Evolutionary conservation across 495 filamentous ascomycete genomes (phyloP).

Genomic region (Pseudoneurospora amorphoporcata): DNA sequence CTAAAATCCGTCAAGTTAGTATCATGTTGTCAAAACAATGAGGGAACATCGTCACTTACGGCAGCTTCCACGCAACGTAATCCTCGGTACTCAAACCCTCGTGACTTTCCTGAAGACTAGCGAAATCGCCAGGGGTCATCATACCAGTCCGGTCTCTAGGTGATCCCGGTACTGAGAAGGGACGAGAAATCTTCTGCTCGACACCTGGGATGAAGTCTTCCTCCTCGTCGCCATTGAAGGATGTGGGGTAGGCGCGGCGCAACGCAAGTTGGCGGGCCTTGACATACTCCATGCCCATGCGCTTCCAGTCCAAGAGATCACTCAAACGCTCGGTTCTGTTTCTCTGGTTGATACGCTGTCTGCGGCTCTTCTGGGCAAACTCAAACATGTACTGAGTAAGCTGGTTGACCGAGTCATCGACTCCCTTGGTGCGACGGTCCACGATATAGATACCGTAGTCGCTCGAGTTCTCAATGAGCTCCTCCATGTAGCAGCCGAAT

Average conservation of each 20-base stretch:
- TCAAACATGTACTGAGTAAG: constrained; percentile 89
- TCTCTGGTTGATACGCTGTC: constrained; percentile 95
- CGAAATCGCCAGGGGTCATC: constrained; percentile 99
- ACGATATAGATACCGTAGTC: constrained; percentile 99
- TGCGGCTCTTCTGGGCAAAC: constrained; percentile 84
- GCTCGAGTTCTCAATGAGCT: constrained; percentile 92
- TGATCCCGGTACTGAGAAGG: constrained; percentile 86
- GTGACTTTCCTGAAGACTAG: constrained; percentile 83
- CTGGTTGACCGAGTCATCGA: constrained; percentile 96
- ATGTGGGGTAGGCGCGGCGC: constrained; percentile 79
- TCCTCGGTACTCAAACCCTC: constrained; percentile 94
- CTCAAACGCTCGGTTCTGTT: constrained; percentile 95
- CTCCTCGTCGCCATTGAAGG: constrained; percentile 68
- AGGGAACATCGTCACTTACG: constrained; percentile 53
- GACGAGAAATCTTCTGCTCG: constrained; percentile 86
- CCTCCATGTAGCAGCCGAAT: constrained; percentile 99
- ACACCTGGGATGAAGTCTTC: constrained; percentile 77
- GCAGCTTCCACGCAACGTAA: constrained; percentile 94
- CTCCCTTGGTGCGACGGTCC: constrained; percentile 87
- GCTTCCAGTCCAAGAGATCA: constrained; percentile 95
- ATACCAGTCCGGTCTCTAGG: constrained; percentile 84
- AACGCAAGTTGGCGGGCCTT: constrained; percentile 92
- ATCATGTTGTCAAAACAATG: constrained; percentile 3
- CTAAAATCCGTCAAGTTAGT: constrained; percentile 32
- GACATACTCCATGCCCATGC: constrained; percentile 98